These are phyloP conservation scores for Cyberlindnera xishuangbannaensis DNA, from an alignment of 805 yeast genomes.

Conservation along the genomic window DNA sequence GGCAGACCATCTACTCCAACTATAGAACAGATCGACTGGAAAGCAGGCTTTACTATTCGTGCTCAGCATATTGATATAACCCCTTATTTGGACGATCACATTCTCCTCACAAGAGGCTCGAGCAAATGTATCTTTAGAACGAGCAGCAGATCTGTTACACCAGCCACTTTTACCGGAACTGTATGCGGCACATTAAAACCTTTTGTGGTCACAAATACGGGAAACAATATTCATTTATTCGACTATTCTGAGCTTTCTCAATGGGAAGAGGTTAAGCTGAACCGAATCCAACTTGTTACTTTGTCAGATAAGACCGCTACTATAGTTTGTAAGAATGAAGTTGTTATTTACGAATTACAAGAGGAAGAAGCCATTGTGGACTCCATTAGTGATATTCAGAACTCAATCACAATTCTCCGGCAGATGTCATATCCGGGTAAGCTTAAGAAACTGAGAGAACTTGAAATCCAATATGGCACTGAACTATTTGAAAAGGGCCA, in stretches of 20 bases:
- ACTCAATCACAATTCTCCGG: conserved; percentile 34
- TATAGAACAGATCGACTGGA: conserved; percentile 9
- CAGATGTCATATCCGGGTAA: conserved; percentile 28
- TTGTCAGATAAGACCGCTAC: background rate
- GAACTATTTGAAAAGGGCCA: conserved; percentile 27
- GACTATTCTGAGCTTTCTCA: conserved; percentile 3
- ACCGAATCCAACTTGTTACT: conserved; percentile 1
- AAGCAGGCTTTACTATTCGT: conserved; percentile 9
- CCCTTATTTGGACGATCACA: background rate
- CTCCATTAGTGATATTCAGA: conserved; percentile 1
- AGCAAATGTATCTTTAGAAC: conserved; percentile 3
- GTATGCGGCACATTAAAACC: conserved; percentile 6
- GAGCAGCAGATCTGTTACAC: background rate
- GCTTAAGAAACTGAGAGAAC: conserved; percentile 34
- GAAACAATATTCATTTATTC: conserved; percentile 7
- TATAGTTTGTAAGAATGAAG: conserved; percentile 5
- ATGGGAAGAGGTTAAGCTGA: conserved; percentile 4
- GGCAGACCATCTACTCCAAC: too few species aligned
- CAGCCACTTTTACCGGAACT: conserved; percentile 3
- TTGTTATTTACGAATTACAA: conserved; percentile 1
- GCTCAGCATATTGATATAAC: conserved; percentile 2
- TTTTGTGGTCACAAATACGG: conserved; percentile 9
- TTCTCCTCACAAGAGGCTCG: conserved; percentile 10
- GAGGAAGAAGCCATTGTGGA: conserved; percentile 6
- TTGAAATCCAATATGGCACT: conserved; percentile 37